These are phyloP conservation scores for Alternaria burnsii DNA, from an alignment of 2,329 filamentous ascomycete genomes.

Conservation along the genomic window DNA sequence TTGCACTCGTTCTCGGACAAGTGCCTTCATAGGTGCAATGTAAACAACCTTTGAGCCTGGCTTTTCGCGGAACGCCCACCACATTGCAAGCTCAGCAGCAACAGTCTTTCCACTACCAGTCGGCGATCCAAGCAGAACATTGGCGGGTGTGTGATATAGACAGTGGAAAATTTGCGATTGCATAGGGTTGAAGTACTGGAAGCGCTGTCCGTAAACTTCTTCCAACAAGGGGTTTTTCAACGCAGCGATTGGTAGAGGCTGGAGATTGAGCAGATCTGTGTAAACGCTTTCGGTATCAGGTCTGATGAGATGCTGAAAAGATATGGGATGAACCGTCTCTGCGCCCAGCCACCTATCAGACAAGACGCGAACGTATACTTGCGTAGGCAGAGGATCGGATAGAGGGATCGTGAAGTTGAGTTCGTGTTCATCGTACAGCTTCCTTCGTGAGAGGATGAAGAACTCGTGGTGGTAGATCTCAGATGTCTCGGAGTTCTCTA, in stretches of 20 bases:
- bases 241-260: slow-evolving; percentile 85
- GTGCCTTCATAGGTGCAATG: slow-evolving; percentile 98
- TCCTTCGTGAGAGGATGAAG: slow-evolving; percentile 89
- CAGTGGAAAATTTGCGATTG: slow-evolving; percentile 99
- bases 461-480: slow-evolving; percentile 98
- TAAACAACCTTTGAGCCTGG: slow-evolving; percentile 98
- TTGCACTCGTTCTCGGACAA: slow-evolving; percentile 93
- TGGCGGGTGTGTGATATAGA: slow-evolving; percentile 89
- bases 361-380: slow-evolving; percentile 94
- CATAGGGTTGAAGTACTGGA: slow-evolving; percentile 99
- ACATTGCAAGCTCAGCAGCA: slow-evolving; percentile 96
- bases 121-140: slow-evolving; percentile 92
- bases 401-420: slow-evolving; percentile 97
- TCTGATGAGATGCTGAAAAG: slow-evolving; percentile 96
- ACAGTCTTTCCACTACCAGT: slow-evolving; percentile 98
- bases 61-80: slow-evolving; percentile 96
- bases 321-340: slow-evolving; percentile 93
- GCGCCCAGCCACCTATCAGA: slow-evolving; percentile 97
- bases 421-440: slow-evolving; percentile 95
- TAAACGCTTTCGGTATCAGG: slow-evolving; percentile 98
- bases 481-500: slow-evolving; percentile 96
- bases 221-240: slow-evolving; percentile 88
- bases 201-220: slow-evolving; percentile 85
- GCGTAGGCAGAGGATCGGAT: slow-evolving; percentile 88
- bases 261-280: slow-evolving; percentile 89